Percentiles rank a stretch among this genome's conserved stretches.
phyloP scores from a whole-genome alignment of 441 rosid genomes.

The Populus hybrid region DNA sequence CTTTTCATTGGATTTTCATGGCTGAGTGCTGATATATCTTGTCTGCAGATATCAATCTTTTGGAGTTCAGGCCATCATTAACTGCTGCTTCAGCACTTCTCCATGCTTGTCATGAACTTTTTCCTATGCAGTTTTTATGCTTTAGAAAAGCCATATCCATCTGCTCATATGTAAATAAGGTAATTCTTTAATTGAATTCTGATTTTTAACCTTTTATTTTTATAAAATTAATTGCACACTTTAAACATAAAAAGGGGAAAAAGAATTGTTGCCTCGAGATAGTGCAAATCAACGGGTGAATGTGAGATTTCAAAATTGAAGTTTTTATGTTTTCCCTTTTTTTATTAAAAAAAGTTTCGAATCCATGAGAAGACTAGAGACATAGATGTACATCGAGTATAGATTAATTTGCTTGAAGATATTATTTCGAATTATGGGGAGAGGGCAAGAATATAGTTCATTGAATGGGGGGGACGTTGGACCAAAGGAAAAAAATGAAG shows the following conservation, averaged over 20 bases:
- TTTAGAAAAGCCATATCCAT: slow-evolving; percentile 28
- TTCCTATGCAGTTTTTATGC: slow-evolving; percentile 43
- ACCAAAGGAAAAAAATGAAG: no score
- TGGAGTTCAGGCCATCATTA: slow-evolving; percentile 71
- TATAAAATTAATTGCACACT: not conserved
- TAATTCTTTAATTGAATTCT: not conserved
- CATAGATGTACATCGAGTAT: no score
- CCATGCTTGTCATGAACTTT: slow-evolving; percentile 46
- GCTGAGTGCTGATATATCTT: not conserved
- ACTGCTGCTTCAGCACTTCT: slow-evolving; percentile 68
- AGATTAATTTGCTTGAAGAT: no score
- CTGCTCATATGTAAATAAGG: not conserved
- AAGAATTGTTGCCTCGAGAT: no score
- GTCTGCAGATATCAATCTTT: slow-evolving; percentile 42
- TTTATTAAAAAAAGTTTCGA: no score
- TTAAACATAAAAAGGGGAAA: no score
- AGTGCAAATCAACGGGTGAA: not conserved
- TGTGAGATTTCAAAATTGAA: not conserved
- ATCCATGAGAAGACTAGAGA: no score
- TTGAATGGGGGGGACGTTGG: no score
- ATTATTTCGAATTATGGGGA: no score
- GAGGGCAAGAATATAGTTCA: no score
- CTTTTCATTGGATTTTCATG: not conserved
- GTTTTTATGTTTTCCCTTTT: no score
- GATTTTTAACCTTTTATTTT: not conserved